A percentile compares a stretch with the other conserved stretches of the same genome.
Evolutionary conservation across 2,329 filamentous ascomycete genomes (phyloP).

Genomic region (Diaporthe batatas): DNA sequence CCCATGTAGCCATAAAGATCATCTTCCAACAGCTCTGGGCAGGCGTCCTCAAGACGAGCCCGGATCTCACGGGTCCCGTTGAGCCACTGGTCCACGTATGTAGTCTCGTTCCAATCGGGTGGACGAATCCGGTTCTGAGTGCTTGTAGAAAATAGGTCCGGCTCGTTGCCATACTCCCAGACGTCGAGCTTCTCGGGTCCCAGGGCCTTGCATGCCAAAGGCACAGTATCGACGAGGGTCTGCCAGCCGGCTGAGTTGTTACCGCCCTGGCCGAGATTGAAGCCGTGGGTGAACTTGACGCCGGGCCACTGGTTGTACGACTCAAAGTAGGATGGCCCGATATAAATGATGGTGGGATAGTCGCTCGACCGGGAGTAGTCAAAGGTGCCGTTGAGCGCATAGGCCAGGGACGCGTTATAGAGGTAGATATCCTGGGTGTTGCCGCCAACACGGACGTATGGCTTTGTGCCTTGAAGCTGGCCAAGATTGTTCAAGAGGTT

Average conservation of each 20-base stretch:
- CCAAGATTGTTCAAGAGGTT: constrained; percentile 70
- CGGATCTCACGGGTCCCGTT: constrained; percentile 66
- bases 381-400: constrained; percentile 65
- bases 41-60: constrained; percentile 58
- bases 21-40: constrained; percentile 61
- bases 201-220: constrained; percentile 69
- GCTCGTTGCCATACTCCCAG: constrained; percentile 77
- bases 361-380: constrained; percentile 64
- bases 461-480: constrained; percentile 67
- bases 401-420: constrained; percentile 65
- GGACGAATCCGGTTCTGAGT: constrained; percentile 66
- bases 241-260: constrained; percentile 65
- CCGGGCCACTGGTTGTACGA: constrained; percentile 70
- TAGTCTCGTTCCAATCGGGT: constrained; percentile 64
- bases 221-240: constrained; percentile 66
- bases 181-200: constrained; percentile 62
- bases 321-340: constrained; percentile 74
- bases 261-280: constrained; percentile 67
- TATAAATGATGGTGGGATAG: constrained; percentile 71
- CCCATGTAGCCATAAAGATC: constrained; percentile 65
- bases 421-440: constrained; percentile 76
- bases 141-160: constrained; percentile 69
- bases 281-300: constrained; percentile 71
- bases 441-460: constrained; percentile 74
- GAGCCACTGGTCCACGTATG: constrained; percentile 70